phyloP scores from a whole-genome alignment of 495 filamentous ascomycete species.

The Glarea lozoyensis region DNA sequence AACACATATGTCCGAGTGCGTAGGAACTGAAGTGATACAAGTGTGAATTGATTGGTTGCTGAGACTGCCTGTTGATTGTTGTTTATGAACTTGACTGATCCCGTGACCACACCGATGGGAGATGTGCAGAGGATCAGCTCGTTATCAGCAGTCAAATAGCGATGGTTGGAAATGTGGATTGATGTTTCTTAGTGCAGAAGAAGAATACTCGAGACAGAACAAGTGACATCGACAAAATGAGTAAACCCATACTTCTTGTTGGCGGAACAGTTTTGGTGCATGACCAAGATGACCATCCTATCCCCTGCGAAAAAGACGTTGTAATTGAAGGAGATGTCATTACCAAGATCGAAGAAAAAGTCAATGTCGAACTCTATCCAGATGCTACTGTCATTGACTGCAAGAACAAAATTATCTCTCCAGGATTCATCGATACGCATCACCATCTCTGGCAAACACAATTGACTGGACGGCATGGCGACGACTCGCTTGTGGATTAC shows the following conservation, averaged over 20 bases:
- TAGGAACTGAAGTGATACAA: too few species aligned
- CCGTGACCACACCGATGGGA: too few species aligned
- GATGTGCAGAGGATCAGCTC: too few species aligned
- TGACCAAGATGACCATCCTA: constrained; percentile 7
- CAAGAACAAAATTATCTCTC: constrained; percentile 35
- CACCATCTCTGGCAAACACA: constrained; percentile 43
- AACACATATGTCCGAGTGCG: too few species aligned
- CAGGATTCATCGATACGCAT: constrained; percentile 47
- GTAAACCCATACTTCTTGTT: constrained; percentile 12
- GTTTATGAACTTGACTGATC: too few species aligned
- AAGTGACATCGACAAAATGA: too few species aligned
- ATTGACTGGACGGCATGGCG: constrained; percentile 18
- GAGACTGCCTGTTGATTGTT: too few species aligned
- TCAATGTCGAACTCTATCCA: not conserved
- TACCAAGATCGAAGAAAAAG: constrained; percentile 9
- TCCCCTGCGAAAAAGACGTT: constrained; percentile 7
- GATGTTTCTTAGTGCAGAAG: too few species aligned
- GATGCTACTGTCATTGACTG: constrained; percentile 32
- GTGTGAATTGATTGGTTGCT: too few species aligned
- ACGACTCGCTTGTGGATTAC: constrained; percentile 34
- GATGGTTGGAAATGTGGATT: too few species aligned
- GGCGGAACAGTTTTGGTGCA: constrained; percentile 13
- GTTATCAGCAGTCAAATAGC: too few species aligned
- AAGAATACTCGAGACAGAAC: too few species aligned
- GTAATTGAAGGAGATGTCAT: constrained; percentile 14